Conservation (phyloP, 345 rosid genomes). For the Eucalyptus erythrocorys region DNA sequence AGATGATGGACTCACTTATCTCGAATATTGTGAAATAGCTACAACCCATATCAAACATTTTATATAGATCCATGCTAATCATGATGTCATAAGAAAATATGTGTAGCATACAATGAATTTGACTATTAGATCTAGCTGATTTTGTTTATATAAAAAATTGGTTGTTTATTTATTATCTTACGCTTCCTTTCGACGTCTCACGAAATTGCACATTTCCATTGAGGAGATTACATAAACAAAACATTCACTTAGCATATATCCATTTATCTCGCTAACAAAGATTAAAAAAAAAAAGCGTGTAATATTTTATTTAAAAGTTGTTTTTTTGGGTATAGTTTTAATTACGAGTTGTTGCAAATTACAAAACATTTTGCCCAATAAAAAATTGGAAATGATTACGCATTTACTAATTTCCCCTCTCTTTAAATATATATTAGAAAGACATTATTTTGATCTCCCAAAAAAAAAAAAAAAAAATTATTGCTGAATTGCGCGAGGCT, state of each 20-base stretch:
- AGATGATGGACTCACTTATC: rapidly evolving
- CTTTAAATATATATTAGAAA: no score
- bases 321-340: background rate
- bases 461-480: no score
- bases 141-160: no score
- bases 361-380: background rate
- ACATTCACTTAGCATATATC: rapidly evolving
- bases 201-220: background rate
- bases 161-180: background rate
- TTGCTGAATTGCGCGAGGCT: background rate
- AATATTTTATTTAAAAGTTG: no score
- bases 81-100: background rate
- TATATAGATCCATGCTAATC: background rate
- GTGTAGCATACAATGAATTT: background rate
- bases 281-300: no score
- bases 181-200: background rate
- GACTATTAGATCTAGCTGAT: background rate
- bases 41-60: background rate
- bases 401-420: background rate
- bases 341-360: background rate
- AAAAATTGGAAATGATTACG: no score
- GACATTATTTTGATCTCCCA: no score
- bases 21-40: background rate
- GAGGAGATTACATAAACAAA: background rate
- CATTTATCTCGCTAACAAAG: background rate